These are phyloP conservation scores for Phytophthora brassicae DNA, from an alignment of 352 stramenopile species.

Conservation along the genomic window DNA sequence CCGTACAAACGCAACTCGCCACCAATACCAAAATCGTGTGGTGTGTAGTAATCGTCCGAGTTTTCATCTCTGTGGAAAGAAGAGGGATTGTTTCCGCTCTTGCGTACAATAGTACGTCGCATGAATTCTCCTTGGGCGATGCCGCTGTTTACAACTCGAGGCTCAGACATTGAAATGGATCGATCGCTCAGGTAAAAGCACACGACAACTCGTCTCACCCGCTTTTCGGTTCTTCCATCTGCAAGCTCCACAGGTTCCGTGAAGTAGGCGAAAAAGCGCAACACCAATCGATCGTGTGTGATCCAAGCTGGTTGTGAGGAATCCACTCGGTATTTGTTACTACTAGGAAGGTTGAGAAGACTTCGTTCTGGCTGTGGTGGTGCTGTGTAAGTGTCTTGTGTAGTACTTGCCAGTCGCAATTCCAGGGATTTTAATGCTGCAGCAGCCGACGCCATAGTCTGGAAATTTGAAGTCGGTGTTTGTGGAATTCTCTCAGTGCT, in stretches of 20 bases:
- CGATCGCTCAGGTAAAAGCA: conserved; percentile 85
- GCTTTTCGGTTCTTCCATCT: conserved; percentile 17
- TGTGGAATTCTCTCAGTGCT: conserved; percentile 15
- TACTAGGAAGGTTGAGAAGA: conserved; percentile 29
- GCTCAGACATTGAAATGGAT: conserved; percentile 88
- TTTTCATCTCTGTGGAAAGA: conserved; percentile 25
- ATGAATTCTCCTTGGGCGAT: conserved; percentile 90
- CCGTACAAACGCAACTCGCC: conserved; percentile 79
- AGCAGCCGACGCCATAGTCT: conserved; percentile 13
- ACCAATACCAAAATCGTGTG: conserved; percentile 82
- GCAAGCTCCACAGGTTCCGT: conserved; percentile 32
- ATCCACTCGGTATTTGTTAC: conserved; percentile 53
- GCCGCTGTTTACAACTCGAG: conserved; percentile 84
- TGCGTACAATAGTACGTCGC: conserved; percentile 54
- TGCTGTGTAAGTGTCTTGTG: conserved; percentile 17
- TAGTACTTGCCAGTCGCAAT: conserved; percentile 4
- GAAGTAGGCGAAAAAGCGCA: conserved; percentile 92
- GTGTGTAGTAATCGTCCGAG: conserved; percentile 38
- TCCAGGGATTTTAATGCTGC: conserved; percentile 13
- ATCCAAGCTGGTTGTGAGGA: conserved; percentile 59
- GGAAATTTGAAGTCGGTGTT: neutral
- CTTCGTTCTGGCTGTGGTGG: conserved; percentile 13
- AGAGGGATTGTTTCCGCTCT: conserved; percentile 26
- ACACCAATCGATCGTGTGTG: conserved; percentile 76
- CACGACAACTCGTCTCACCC: conserved; percentile 64